Conservation (phyloP, 352 stramenopile genomes). For the Phytophthora citricola region DNA sequence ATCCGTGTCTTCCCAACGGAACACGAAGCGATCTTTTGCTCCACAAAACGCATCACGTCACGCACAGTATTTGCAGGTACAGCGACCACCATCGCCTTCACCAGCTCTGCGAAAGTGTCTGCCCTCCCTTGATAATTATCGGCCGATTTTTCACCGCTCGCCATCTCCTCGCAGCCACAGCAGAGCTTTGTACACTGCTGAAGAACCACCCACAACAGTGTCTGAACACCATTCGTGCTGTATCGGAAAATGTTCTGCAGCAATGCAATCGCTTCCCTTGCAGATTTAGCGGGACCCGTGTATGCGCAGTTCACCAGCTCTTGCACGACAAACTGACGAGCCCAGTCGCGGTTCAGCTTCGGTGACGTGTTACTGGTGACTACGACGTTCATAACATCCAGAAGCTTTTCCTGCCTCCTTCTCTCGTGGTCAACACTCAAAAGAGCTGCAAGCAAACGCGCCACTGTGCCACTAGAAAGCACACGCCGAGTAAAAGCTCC, state of each 20-base stretch:
- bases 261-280: conserved; percentile 36
- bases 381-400: conserved; percentile 49
- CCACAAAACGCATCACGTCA: conserved; percentile 47
- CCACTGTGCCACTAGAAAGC: conserved; percentile 42
- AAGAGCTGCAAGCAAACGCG: conserved; percentile 42
- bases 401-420: conserved; percentile 39
- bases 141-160: not conserved
- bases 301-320: conserved; percentile 58
- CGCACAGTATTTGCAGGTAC: conserved; percentile 19
- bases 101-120: conserved; percentile 51
- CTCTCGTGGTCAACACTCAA: conserved; percentile 32
- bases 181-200: conserved; percentile 66
- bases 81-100: conserved; percentile 49
- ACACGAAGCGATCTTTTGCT: conserved; percentile 61
- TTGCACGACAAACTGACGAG: conserved; percentile 51
- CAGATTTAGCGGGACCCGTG: conserved; percentile 17
- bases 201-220: conserved; percentile 58
- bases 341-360: conserved; percentile 40
- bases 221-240: conserved; percentile 13
- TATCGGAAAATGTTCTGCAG: conserved; percentile 43
- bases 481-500: conserved; percentile 51
- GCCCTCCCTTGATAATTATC: conserved; percentile 37
- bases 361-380: conserved; percentile 26
- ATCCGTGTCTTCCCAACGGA: conserved; percentile 40
- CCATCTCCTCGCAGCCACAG: conserved; percentile 50